These are phyloP conservation scores for Nannizzia gypsea DNA, from an alignment of 2,329 filamentous ascomycete genomes.

Conservation along the genomic window DNA sequence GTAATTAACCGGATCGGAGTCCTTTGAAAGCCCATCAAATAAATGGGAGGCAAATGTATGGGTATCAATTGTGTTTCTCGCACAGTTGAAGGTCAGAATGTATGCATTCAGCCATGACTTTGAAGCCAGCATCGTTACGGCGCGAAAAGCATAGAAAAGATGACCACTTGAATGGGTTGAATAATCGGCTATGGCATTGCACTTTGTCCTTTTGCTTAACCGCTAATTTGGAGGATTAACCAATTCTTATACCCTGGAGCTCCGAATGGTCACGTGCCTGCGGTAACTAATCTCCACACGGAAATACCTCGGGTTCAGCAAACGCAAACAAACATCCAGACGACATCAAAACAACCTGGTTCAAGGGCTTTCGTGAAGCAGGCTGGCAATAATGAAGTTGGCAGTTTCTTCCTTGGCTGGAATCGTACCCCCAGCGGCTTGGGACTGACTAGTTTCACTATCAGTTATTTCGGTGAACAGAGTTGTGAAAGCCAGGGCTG, in stretches of 20 bases:
- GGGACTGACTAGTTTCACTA: not conserved
- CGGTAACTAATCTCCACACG: not conserved
- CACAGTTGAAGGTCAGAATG: slow-evolving; percentile 5
- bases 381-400: not conserved
- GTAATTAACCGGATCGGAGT: slow-evolving; percentile 45
- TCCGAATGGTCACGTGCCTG: not conserved
- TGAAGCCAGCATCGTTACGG: not conserved
- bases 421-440: not conserved
- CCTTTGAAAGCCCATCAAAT: slow-evolving; percentile 43
- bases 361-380: not conserved
- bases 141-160: not conserved
- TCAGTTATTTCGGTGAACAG: not conserved
- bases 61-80: slow-evolving; percentile 46
- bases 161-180: not conserved
- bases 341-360: not conserved
- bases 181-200: not conserved
- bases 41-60: slow-evolving; percentile 61
- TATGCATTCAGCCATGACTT: not conserved
- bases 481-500: not conserved
- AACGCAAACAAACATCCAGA: not conserved
- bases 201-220: too few relatives aligned
- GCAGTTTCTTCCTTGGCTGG: not conserved
- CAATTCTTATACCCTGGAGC: not conserved
- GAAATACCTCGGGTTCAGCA: not conserved
- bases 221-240: not conserved